These are phyloP conservation scores for Hsuehochloa calcarea DNA, from an alignment of 176 grass and related monocot species.

Conservation along the genomic window DNA sequence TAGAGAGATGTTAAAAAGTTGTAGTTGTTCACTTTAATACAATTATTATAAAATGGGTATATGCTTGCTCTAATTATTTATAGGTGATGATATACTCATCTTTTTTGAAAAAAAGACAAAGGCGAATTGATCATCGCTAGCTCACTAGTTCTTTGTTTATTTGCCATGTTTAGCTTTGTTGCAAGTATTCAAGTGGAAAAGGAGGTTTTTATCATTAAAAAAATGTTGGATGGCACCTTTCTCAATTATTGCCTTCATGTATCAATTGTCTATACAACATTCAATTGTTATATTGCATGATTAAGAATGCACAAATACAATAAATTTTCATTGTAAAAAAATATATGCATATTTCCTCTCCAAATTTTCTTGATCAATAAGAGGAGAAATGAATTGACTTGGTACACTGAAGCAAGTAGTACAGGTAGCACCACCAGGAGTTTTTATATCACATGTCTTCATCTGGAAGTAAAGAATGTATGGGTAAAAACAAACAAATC, in stretches of 20 bases:
- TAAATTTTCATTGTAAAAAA: background rate
- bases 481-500: background rate
- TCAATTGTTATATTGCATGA: conserved; percentile 17
- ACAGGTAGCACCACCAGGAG: background rate
- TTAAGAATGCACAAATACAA: background rate
- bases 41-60: background rate
- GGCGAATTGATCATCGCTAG: background rate
- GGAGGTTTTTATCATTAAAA: background rate
- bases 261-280: background rate
- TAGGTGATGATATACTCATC: background rate
- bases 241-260: conserved; percentile 21
- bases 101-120: background rate
- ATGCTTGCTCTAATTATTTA: background rate
- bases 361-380: background rate
- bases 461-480: conserved; percentile 1
- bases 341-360: background rate
- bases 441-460: background rate
- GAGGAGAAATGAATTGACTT: background rate
- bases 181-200: background rate
- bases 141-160: background rate
- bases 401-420: background rate
- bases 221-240: background rate
- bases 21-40: too few species aligned
- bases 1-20: background rate
- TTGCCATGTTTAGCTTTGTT: background rate